Percentiles rank a stretch among this genome's conserved stretches.
phyloP scores from a whole-genome alignment of 129 eudicot genomes.

The Flaveria ramosissima region DNA sequence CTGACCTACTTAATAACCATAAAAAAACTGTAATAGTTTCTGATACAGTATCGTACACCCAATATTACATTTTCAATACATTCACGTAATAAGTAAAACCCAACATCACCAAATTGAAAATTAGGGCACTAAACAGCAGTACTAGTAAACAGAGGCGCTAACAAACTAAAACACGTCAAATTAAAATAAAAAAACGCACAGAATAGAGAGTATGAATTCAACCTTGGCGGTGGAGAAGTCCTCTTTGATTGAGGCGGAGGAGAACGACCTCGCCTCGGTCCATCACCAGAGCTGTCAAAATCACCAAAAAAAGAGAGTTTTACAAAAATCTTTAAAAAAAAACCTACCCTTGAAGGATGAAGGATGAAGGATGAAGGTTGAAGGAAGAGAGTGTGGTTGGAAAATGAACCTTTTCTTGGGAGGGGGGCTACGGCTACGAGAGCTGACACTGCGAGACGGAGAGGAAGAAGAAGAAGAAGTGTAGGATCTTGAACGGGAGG shows the following conservation, averaged over 20 bases:
- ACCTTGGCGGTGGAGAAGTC: conserved; percentile 77
- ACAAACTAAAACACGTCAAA: background rate
- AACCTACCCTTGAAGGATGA: background rate
- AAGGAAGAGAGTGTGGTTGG: background rate
- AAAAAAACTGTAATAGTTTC: background rate
- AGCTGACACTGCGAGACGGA: conserved; percentile 57
- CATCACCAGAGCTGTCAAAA: conserved; percentile 73
- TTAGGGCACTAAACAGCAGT: background rate
- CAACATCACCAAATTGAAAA: background rate
- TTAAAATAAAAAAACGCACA: background rate
- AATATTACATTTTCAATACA: background rate
- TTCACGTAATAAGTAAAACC: too few relatives aligned
- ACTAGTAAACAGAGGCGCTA: background rate
- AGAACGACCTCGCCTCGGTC: conserved; percentile 75
- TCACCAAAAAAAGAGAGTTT: background rate
- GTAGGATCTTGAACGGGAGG: conserved; percentile 56
- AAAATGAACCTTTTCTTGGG: conserved; percentile 36
- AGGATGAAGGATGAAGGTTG: too few relatives aligned
- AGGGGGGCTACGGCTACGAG: conserved; percentile 73
- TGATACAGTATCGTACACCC: background rate
- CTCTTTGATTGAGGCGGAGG: conserved; percentile 76
- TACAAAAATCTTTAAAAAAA: background rate
- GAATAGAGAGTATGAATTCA: background rate
- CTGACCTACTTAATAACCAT: background rate
- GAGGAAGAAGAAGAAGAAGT: conserved; percentile 66